Evolutionary conservation across 495 filamentous ascomycete species (phyloP).

Genomic region (Aspergillus sparsus): DNA sequence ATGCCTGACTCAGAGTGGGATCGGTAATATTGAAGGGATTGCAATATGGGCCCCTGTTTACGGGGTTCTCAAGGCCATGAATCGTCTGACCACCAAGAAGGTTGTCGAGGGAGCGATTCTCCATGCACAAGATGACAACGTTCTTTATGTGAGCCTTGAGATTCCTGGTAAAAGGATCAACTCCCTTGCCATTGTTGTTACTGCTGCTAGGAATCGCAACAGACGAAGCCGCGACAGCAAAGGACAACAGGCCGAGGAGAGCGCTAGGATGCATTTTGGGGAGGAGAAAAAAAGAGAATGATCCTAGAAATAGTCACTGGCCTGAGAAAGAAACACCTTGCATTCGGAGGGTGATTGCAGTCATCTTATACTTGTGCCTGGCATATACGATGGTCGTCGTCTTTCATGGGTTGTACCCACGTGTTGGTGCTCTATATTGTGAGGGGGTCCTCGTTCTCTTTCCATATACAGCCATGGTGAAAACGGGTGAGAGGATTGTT

Average conservation of each 20-base stretch:
- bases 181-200: constrained; percentile 22
- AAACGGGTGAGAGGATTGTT: too few species aligned
- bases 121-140: constrained; percentile 47
- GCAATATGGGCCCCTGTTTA: constrained; percentile 48
- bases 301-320: too few species aligned
- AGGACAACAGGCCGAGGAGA: constrained; percentile 39
- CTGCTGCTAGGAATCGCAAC: constrained; percentile 21
- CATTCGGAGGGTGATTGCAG: too few species aligned
- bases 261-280: constrained; percentile 35
- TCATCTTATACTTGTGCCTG: too few species aligned
- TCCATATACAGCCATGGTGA: too few species aligned
- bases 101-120: constrained; percentile 52
- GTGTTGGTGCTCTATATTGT: too few species aligned
- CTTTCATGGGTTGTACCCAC: too few species aligned
- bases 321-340: too few species aligned
- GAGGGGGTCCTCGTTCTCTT: too few species aligned
- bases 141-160: constrained; percentile 49
- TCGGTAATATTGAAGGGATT: constrained; percentile 47
- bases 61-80: constrained; percentile 43
- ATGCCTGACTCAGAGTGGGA: constrained; percentile 36
- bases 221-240: constrained; percentile 35
- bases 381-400: too few species aligned
- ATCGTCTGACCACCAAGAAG: constrained; percentile 42
- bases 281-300: not conserved
- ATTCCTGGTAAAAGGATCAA: constrained; percentile 28